These are phyloP conservation scores for Ceriops tagal DNA, from an alignment of 345 rosid species.

Conservation along the genomic window DNA sequence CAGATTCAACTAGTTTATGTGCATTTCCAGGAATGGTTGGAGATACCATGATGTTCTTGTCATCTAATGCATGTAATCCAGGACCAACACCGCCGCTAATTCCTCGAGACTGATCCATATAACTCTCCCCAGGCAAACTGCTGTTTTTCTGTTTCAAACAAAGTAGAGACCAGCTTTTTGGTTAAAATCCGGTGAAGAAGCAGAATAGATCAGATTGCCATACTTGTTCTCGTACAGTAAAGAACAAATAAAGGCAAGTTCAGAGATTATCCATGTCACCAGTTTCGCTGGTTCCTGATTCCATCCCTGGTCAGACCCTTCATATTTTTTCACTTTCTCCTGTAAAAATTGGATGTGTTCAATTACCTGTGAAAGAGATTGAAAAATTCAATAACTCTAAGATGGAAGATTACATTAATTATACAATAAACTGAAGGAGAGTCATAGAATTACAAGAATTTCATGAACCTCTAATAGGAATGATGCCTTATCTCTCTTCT, in stretches of 20 bases:
- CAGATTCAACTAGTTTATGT: constrained; percentile 41
- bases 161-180: constrained; percentile 5
- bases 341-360: constrained; percentile 92
- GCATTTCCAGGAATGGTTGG: constrained; percentile 38
- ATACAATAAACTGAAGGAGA: not conserved
- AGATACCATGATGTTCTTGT: constrained; percentile 40
- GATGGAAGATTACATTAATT: not conserved
- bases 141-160: constrained; percentile 47
- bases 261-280: constrained; percentile 61
- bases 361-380: constrained; percentile 54
- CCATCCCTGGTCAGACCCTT: constrained; percentile 71
- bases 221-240: not conserved
- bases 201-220: not conserved
- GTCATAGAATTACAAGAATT: not conserved
- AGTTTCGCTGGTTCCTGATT: constrained; percentile 62
- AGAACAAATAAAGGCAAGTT: constrained; percentile 5
- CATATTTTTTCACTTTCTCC: constrained; percentile 67
- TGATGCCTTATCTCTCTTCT: constrained; percentile 94
- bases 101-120: constrained; percentile 38
- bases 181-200: not conserved
- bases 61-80: constrained; percentile 45
- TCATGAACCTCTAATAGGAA: constrained; percentile 76
- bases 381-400: constrained; percentile 8
- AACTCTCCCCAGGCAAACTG: constrained; percentile 45
- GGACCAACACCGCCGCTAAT: constrained; percentile 31